Evolutionary conservation across 2,329 filamentous ascomycete species (phyloP), one percentile per base, ranked within the genome.

Genomic region (Helicocarpus griseus): DNA sequence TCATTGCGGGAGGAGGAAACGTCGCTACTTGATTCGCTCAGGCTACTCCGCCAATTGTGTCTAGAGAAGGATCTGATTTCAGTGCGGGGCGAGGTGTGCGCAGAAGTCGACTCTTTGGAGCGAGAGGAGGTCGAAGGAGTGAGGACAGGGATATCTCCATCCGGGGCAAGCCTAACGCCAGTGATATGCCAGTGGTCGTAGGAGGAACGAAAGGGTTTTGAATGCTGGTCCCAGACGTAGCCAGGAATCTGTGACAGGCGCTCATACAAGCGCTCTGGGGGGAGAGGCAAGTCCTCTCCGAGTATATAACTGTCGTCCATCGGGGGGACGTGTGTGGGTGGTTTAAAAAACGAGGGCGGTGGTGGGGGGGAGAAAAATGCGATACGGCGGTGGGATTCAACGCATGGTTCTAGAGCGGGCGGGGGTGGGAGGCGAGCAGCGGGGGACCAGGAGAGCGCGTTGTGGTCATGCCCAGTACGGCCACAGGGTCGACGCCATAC

Each of bases 151-250:
- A 17, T 41, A 59, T 75, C 61, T 66, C 73, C 63, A 65, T 78
- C 55, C 68, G 73, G 44, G 71, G 80, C 61, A 78, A 82, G 60
- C 71, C 82, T 65, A 44, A 72, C 63, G 50, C 84, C 86, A 57
- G 76, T 79, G 60, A 86, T 77, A 67, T 87, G 83, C 89, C 90
- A 97, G 73, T 90, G 89, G 67, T 94, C 89, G 69, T 95, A 96
- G 61, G 83, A 88, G 48, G 79, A 71, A 56, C 73, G 70, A 49
- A 72, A 69, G 7, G 70, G 70, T 48, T 67, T 65, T 55, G 67
- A 57, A 14, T 78, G 76, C 58, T 87, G 84, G 67, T 89, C 85
- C 86, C 86, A 90, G 5, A 78, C 81, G 65, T 88, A 89, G 49
- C 85, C 86, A 43, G 83, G 77, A 57, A 90, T 77, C 65, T 87